Percentiles rank a stretch among this genome's conserved stretches.
Evolutionary conservation across 352 stramenopile genomes (phyloP).

Genomic region (Phytophthora europaea): DNA sequence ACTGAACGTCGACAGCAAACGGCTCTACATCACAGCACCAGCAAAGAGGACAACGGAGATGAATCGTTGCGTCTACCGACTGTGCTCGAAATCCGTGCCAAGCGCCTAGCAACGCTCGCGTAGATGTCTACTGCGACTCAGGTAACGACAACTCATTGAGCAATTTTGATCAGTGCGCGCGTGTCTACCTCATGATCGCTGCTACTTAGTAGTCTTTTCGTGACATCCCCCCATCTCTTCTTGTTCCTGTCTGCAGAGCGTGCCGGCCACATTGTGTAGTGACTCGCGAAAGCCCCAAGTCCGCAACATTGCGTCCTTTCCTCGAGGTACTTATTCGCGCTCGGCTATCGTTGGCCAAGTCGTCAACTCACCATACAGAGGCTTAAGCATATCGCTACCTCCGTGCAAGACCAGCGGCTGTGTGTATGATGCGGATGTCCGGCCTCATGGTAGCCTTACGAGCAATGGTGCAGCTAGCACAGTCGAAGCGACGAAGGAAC

Average conservation of each 20-base stretch:
- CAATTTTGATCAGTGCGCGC: constrained; percentile 4
- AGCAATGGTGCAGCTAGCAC: neutral
- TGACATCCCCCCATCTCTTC: constrained; percentile 3
- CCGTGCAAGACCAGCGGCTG: too few relatives aligned
- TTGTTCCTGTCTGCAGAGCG: constrained; percentile 9
- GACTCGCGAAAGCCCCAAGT: constrained; percentile 9
- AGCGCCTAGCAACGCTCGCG: constrained; percentile 30
- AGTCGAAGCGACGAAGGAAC: too few relatives aligned
- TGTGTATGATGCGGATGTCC: constrained; percentile 7
- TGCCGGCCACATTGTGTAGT: neutral
- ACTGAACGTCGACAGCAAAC: constrained; percentile 19
- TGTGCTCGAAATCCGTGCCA: constrained; percentile 57
- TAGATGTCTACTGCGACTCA: neutral
- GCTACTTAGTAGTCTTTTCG: neutral
- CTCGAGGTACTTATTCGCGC: neutral
- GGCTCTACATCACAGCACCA: neutral
- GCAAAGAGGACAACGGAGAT: constrained; percentile 14
- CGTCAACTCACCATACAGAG: neutral
- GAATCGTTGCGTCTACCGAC: constrained; percentile 31
- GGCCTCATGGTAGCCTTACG: constrained; percentile 1
- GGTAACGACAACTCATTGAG: neutral
- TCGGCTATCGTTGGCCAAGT: neutral
- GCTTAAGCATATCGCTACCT: too few relatives aligned
- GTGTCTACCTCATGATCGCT: constrained; percentile 16
- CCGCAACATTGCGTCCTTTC: neutral